Evolutionary conservation across 441 rosid genomes (phyloP).

Genomic region (Iberis amara): DNA sequence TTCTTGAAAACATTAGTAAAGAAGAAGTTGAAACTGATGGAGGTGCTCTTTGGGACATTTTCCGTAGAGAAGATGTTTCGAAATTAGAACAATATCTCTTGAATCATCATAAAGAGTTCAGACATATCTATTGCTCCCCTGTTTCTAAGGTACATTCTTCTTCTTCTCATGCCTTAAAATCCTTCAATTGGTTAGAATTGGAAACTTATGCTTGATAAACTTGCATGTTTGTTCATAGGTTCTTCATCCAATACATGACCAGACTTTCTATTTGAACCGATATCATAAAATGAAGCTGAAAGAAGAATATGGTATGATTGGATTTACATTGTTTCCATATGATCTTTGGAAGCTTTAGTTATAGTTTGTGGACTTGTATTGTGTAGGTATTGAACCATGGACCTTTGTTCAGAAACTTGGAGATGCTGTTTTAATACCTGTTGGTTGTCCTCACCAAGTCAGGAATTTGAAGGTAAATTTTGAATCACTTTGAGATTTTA

Average conservation of each 20-base stretch:
- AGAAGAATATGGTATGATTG: slow-evolving; percentile 63
- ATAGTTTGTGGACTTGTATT: not conserved
- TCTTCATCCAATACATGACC: slow-evolving; percentile 76
- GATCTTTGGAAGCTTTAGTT: slow-evolving; percentile 3
- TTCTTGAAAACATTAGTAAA: slow-evolving; percentile 11
- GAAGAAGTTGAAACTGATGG: slow-evolving; percentile 28
- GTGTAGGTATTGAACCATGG: slow-evolving; percentile 85
- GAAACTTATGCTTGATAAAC: too few relatives aligned
- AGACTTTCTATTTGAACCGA: slow-evolving; percentile 51
- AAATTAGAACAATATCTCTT: slow-evolving; percentile 57
- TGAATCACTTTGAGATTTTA: not conserved
- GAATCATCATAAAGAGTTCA: slow-evolving; percentile 64
- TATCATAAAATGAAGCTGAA: slow-evolving; percentile 69
- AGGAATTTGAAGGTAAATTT: slow-evolving; percentile 70
- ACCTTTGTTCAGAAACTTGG: slow-evolving; percentile 83
- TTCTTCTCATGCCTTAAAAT: not conserved
- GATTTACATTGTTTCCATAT: too few relatives aligned
- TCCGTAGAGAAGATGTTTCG: slow-evolving; percentile 70
- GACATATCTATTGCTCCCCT: slow-evolving; percentile 50
- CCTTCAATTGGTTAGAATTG: too few relatives aligned
- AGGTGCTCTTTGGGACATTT: slow-evolving; percentile 90
- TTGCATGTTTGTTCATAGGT: slow-evolving; percentile 38
- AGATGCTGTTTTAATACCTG: slow-evolving; percentile 88
- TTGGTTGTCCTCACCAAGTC: slow-evolving; percentile 97
- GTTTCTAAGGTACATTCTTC: slow-evolving; percentile 42